Evolutionary conservation across 345 rosid species (phyloP), one percentile per base, ranked within the genome.

Genomic region (Balakata baccata): DNA sequence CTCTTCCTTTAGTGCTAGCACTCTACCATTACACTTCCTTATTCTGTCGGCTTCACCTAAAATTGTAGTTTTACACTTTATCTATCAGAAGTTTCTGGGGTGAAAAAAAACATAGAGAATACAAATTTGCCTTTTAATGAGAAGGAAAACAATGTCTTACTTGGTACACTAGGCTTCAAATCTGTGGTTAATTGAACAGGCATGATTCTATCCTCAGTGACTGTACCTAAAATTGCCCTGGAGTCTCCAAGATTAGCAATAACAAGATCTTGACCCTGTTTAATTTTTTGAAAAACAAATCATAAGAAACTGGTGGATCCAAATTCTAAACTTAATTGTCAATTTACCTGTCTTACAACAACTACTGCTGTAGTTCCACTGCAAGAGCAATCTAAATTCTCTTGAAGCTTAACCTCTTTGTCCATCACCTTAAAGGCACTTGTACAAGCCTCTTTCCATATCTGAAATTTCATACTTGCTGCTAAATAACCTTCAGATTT

Each of bases 201-300:
- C 66, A 79, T 22, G 50, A 73, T 70, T 62, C 86, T 87, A 51
- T 81, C 67, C 45, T 85, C 95, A 16, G 34, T 80, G 14, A 77
- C 71, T 58, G 88, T 86, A 9, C 92, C 91, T 50, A 94, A 59
- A 52, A 94, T 75, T 38, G 97, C 98, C 70, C 98, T 89, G 8
- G 97, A 94, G 76, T 94, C 97, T 3, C 98, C 98, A 3, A 92
- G 92, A 80, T 94, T 94, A 53, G 96, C 94, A 67, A 90, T 86
- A 46, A 90, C 75, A 76, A 94, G 86, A 76, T 90, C 86, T 56
- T 84, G 88, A 54, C 87, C 87, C 98, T 92, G 81, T 65, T 75
- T 37, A 34, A 49, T 65, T 46, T 50, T 46, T 51, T 50, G 20
- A 23, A 34, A 3, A 18, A 29, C 12, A 53, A 23, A 34, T 5